A percentile compares a stretch with the other conserved stretches of the same genome.
Conservation (phyloP, 495 filamentous ascomycete species). For the Aspergillus sclerotioniger region DNA sequence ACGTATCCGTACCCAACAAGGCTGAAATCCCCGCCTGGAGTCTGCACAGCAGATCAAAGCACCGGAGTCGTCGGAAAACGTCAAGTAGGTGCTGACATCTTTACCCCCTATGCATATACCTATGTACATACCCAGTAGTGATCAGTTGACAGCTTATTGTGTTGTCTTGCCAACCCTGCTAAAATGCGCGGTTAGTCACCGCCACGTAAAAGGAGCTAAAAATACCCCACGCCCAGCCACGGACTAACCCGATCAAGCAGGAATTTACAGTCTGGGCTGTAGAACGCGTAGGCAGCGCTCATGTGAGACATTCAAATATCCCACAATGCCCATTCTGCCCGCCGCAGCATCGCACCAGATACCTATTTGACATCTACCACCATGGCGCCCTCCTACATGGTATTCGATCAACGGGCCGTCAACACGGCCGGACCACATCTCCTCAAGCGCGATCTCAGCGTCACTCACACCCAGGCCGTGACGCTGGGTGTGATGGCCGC, state of each 20-base stretch:
- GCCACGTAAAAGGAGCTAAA: constrained; percentile 18
- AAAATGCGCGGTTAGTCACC: constrained; percentile 2
- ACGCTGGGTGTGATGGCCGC: constrained; percentile 67
- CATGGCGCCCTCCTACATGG: constrained; percentile 35
- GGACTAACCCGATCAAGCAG: constrained; percentile 14
- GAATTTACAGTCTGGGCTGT: constrained; percentile 16
- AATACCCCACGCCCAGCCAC: constrained; percentile 19
- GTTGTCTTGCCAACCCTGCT: no score
- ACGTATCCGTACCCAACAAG: neutral
- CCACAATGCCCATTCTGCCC: neutral
- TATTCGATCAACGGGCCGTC: constrained; percentile 23
- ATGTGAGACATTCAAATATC: neutral
- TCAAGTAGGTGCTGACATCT: neutral
- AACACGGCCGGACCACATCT: constrained; percentile 31
- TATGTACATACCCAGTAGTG: no score
- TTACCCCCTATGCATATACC: no score
- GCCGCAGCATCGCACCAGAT: neutral
- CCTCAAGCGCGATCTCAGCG: constrained; percentile 54
- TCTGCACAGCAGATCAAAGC: no score
- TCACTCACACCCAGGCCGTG: constrained; percentile 68
- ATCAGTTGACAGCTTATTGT: no score
- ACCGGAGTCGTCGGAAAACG: neutral
- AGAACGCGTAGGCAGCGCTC: constrained; percentile 20
- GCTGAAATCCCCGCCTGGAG: no score
- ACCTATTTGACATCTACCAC: constrained; percentile 18